Evolutionary conservation across 139 green algal species (phyloP), one percentile per base, ranked within the genome.

Genomic region (Ettlia oleoabundans): DNA sequence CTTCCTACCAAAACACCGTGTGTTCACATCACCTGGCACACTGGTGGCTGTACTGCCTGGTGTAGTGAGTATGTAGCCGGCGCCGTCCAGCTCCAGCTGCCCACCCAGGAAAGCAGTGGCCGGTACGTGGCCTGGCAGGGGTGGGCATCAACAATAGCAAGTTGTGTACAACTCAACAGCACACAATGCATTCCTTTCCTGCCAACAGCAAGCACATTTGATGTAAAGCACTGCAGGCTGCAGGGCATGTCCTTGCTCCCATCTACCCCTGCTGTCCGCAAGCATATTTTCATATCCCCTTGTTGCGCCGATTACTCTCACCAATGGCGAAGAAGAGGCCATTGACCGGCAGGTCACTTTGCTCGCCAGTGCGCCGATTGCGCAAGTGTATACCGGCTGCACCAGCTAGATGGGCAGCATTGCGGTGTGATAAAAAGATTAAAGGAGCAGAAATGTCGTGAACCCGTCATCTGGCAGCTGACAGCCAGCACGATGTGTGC

Each of bases 251-350:
- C n/a, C n/a, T n/a, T n/a, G n/a, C n/a, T n/a, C n/a, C n/a, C n/a
- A n/a, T n/a, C n/a, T n/a, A n/a, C n/a, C n/a, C n/a, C n/a, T n/a
- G n/a, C n/a, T n/a, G n/a, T n/a, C n/a, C n/a, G n/a, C n/a, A n/a
- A n/a, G n/a, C n/a, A n/a, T n/a, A n/a, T n/a, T n/a, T n/a, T n/a
- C n/a, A n/a, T n/a, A n/a, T n/a, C n/a, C n/a, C n/a, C n/a, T n/a
- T n/a, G n/a, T n/a, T n/a, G n/a, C n/a, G n/a, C n/a, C n/a, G n/a
- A n/a, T n/a, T n/a, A n/a, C n/a, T n/a, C 75, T n/a, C 63, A 64
- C 92, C 92, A 58, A 96, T 96, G 40, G 90, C 92, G 67, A 96
- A 96, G 86, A 94, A 96, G 24, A 96, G 82, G 19, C 89, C 92
- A 30, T 66, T 72, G 2, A 94, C 67, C 0, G 85, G 70, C 51